Evolutionary conservation across 306 rosid species (phyloP).

Genomic region (Urtica urens): DNA sequence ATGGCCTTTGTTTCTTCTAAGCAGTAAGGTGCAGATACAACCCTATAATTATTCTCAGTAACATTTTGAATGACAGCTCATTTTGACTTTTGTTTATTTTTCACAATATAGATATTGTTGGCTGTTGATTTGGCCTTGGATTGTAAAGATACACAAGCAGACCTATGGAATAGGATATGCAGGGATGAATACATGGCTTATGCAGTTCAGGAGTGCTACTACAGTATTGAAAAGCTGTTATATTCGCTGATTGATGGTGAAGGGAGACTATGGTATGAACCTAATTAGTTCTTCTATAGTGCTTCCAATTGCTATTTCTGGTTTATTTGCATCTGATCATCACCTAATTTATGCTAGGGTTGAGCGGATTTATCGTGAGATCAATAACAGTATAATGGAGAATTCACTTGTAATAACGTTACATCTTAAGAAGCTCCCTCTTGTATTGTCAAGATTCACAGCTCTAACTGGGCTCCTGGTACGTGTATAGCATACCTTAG

Average conservation of each 20-base stretch:
- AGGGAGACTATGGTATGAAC: conserved; percentile 81
- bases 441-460: conserved; percentile 66
- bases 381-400: conserved; percentile 54
- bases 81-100: conserved; percentile 2
- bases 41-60: conserved; percentile 6
- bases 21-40: conserved; percentile 74
- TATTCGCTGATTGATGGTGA: conserved; percentile 66
- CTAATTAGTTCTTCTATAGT: conserved; percentile 5
- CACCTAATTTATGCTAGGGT: conserved; percentile 38
- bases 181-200: conserved; percentile 94
- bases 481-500: conserved; percentile 12
- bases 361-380: conserved; percentile 78
- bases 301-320: neutral
- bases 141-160: conserved; percentile 78
- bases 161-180: conserved; percentile 77
- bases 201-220: conserved; percentile 85
- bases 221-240: conserved; percentile 71
- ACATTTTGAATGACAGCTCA: neutral
- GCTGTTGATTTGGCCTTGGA: conserved; percentile 90
- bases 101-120: conserved; percentile 75
- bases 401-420: conserved; percentile 67
- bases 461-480: conserved; percentile 97
- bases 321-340: neutral
- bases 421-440: conserved; percentile 51
- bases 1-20: conserved; percentile 97